phyloP scores from a whole-genome alignment of 345 rosid species.

The Gossypium anomalum region DNA sequence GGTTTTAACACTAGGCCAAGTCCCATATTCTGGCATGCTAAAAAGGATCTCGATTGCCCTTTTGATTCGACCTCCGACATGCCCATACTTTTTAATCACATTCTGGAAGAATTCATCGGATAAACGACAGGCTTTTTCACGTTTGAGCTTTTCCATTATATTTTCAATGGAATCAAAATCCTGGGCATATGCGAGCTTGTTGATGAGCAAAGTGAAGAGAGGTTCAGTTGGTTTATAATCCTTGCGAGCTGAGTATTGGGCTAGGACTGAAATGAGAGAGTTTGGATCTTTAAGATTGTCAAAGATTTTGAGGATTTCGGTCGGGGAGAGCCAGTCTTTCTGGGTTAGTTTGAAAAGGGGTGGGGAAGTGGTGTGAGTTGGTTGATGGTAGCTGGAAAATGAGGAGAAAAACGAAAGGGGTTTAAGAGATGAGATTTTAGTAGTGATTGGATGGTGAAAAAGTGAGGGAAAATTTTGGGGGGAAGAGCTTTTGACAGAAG shows the following conservation, averaged over 20 bases:
- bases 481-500: not conserved
- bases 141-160: constrained; percentile 42
- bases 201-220: constrained; percentile 51
- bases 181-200: constrained; percentile 49
- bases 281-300: constrained; percentile 45
- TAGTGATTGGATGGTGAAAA: not conserved
- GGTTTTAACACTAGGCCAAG: constrained; percentile 68
- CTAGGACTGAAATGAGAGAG: constrained; percentile 41
- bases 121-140: constrained; percentile 43
- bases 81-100: constrained; percentile 66
- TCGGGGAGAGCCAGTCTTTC: constrained; percentile 84
- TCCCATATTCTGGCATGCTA: constrained; percentile 63
- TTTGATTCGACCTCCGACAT: constrained; percentile 54
- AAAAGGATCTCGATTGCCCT: constrained; percentile 56
- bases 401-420: not conserved
- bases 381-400: constrained; percentile 2
- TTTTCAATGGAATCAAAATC: constrained; percentile 66
- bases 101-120: constrained; percentile 74
- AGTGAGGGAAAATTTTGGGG: not conserved
- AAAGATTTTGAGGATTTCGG: constrained; percentile 58
- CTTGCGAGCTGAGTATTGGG: constrained; percentile 57
- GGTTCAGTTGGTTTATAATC: constrained; percentile 78
- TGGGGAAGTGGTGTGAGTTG: not conserved
- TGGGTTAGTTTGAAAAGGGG: constrained; percentile 43
- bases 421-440: not conserved